Conservation (phyloP, 345 rosid genomes). For the Noccaea bulbosa region DNA sequence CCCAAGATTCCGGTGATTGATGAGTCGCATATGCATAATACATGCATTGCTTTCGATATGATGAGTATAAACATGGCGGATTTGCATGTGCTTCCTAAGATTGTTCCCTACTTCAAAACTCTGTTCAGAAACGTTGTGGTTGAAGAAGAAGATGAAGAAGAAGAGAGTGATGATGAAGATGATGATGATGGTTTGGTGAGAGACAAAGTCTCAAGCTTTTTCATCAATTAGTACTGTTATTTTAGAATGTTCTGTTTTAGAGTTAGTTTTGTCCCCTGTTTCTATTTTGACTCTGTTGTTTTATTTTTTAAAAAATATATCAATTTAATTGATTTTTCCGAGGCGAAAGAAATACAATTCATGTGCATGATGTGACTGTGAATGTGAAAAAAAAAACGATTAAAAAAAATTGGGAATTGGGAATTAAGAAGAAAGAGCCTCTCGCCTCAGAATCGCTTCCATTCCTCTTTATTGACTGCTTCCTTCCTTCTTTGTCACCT, state of each 20-base stretch:
- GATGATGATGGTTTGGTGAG: conserved; percentile 30
- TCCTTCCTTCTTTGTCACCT: conserved; percentile 32
- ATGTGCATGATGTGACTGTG: conserved; percentile 32
- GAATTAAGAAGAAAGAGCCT: not conserved
- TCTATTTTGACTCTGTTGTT: not conserved
- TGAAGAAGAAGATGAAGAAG: conserved; percentile 68
- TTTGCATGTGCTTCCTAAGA: conserved; percentile 73
- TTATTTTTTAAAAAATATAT: not conserved
- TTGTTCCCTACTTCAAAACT: conserved; percentile 83
- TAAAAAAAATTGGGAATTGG: not conserved
- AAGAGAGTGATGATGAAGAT: conserved; percentile 50
- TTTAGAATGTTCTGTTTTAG: conserved; percentile 22
- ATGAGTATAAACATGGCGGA: conserved; percentile 96
- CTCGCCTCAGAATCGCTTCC: conserved; percentile 2
- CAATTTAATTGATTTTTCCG: conserved; percentile 32
- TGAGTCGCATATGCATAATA: conserved; percentile 80
- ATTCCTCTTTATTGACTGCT: conserved; percentile 35
- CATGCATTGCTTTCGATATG: conserved; percentile 90
- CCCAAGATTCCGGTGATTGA: conserved; percentile 91
- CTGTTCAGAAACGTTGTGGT: conserved; percentile 71
- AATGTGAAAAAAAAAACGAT: not conserved
- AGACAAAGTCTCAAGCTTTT: conserved; percentile 37
- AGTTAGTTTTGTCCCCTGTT: conserved; percentile 20
- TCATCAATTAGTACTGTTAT: conserved; percentile 28
- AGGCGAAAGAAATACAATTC: conserved; percentile 20